These are phyloP conservation scores for Citrus cavaleriei DNA, from an alignment of 345 rosid genomes.

Conservation along the genomic window DNA sequence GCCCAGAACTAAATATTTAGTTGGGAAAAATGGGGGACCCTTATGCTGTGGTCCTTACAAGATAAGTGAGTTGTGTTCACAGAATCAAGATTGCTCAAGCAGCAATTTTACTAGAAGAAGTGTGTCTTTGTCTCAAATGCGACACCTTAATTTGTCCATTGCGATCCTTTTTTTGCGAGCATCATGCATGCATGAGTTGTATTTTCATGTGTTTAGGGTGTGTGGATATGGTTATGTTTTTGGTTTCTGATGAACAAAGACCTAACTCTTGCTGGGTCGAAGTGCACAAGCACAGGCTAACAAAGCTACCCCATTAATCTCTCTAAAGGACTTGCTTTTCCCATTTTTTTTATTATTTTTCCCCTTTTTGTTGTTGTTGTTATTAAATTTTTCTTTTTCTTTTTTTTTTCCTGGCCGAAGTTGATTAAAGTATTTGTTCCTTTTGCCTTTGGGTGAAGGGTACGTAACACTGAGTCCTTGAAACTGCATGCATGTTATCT, in stretches of 20 bases:
- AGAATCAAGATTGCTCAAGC: not conserved
- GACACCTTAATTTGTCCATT: constrained; percentile 9
- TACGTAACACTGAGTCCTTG: not conserved
- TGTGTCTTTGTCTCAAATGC: not conserved
- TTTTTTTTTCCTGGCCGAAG: not conserved
- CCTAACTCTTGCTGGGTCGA: not conserved
- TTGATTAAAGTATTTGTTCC: not conserved
- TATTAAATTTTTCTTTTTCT: not conserved
- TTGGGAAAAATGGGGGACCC: constrained; percentile 13
- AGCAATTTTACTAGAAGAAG: not conserved
- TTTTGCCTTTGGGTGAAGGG: not conserved
- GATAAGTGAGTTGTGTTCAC: constrained; percentile 9
- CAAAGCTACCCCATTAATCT: not conserved
- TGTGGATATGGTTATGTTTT: not conserved
- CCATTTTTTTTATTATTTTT: not conserved
- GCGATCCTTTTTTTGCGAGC: not conserved
- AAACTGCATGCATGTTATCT: not conserved
- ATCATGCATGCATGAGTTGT: not conserved
- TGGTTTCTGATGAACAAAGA: not conserved
- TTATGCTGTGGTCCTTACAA: constrained; percentile 7
- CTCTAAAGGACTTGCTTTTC: not conserved
- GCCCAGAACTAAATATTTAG: not conserved
- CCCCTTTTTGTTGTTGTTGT: too few species aligned
- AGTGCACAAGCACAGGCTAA: not conserved
- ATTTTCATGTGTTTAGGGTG: not conserved